Base-by-base conservation (phyloP, 179 eudicot genomes). In the Silene noctiflora region DNA sequence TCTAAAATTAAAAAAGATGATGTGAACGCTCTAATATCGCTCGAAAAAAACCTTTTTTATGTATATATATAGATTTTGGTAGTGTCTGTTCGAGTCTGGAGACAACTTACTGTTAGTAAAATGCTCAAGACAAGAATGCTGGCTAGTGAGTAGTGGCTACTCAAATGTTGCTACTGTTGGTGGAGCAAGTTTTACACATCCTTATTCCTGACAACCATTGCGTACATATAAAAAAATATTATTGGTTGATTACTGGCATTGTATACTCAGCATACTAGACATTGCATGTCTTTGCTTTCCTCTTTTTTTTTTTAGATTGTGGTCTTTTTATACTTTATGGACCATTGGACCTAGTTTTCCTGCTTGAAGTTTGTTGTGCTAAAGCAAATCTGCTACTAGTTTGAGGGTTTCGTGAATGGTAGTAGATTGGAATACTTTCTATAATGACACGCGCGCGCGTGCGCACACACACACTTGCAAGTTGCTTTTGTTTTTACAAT, bases 401-500 rank as follows among this genome's bases (percentile, higher is more conserved):
- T 56, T 56, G 60, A 56, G 39, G 44, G 20, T 17, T 55, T 71
- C 16, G 9, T 22, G 13, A 59, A 17, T 24, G 35, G 74, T 48
- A 24, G 62, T 13, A 51, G 19, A 12, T 71, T 51, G 19, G 7
- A 24, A 14, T 71, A 48, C 35, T 19, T 10, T 31, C 24, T 24
- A 14, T 31, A 4, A 29, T 55, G 33, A 69, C 35, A 42, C 58
- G 1, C 1, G 7, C 13, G 27, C 17, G 21, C 35, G 14, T n/a
- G 14, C 56, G 17, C 25, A 33, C 67, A 62, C 67, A 63, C 39
- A 24, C 9, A 31, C 16, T 25, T 73, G 67, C 67, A 35, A n/a
- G 48, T 78, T 53, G 35, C 39, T 75, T 24, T 69, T 59, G 35
- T 33, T n/a, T 39, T 14, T 35, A 67, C 35, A 55, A 56, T 4